Evolutionary conservation across 768 basidiomycete species (phyloP).

Genomic region (Cantharellus anzutake): DNA sequence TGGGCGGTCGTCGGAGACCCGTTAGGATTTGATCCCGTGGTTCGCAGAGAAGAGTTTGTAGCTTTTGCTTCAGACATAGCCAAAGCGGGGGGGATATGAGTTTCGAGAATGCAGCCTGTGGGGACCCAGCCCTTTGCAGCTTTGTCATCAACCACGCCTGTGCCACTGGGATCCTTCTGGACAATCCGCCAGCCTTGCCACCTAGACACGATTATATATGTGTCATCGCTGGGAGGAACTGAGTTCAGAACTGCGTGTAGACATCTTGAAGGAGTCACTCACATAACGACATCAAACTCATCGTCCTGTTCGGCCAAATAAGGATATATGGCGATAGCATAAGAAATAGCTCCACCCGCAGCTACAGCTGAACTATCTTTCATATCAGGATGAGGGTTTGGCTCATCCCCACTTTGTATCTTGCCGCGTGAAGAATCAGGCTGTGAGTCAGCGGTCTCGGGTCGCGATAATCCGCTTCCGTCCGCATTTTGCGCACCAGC

Average conservation of each 20-base stretch:
- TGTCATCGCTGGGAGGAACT: slow-evolving; percentile 46
- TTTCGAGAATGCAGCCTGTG: slow-evolving; percentile 89
- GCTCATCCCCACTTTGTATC: slow-evolving; percentile 9
- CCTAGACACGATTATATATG: slow-evolving; percentile 80
- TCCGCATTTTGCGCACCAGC: slow-evolving; percentile 4
- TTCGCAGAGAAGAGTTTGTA: neutral
- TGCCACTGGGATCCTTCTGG: slow-evolving; percentile 77
- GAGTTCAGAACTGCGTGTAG: neutral
- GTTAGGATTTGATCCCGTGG: neutral
- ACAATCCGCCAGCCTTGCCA: slow-evolving; percentile 99
- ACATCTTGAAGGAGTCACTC: slow-evolving; percentile 18
- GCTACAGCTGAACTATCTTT: slow-evolving; percentile 8
- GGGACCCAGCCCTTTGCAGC: slow-evolving; percentile 93
- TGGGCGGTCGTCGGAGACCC: slow-evolving; percentile 12
- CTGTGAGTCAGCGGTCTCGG: slow-evolving; percentile 12
- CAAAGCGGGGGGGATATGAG: slow-evolving; percentile 73
- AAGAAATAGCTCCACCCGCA: slow-evolving; percentile 41
- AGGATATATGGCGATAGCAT: slow-evolving; percentile 95
- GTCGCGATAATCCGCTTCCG: slow-evolving; percentile 16
- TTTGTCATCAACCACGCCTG: slow-evolving; percentile 59
- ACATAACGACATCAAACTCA: slow-evolving; percentile 96
- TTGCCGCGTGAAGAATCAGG: slow-evolving; percentile 10
- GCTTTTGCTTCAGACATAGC: slow-evolving; percentile 55
- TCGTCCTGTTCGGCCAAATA: slow-evolving; percentile 98
- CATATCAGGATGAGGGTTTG: neutral